Evolutionary conservation across 2,329 filamentous ascomycete species (phyloP).

Genomic region (Thielaviopsis euricoi): DNA sequence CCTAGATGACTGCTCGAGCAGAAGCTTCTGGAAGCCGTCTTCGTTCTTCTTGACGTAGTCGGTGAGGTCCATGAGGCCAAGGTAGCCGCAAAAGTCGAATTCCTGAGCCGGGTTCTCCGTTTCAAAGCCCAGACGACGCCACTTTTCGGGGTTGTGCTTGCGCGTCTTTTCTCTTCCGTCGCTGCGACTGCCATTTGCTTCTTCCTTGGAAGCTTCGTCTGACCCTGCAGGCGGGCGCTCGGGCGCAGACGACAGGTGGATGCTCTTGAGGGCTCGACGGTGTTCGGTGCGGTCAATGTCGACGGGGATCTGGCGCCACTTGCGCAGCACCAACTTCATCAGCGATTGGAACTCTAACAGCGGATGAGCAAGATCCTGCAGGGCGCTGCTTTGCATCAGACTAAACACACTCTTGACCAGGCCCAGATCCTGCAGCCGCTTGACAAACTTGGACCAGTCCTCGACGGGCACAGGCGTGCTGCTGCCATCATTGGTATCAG

Average conservation of each 20-base stretch:
- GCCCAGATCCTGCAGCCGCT: conserved; percentile 78
- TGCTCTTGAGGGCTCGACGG: conserved; percentile 65
- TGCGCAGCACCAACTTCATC: conserved; percentile 71
- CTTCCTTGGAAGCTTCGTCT: conserved; percentile 22
- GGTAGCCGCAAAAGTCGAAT: conserved; percentile 70
- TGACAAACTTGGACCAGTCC: conserved; percentile 94
- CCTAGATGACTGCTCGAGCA: conserved; percentile 73
- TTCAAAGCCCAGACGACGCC: conserved; percentile 82
- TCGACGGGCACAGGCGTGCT: conserved; percentile 28
- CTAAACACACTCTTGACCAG: conserved; percentile 83
- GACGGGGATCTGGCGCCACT: conserved; percentile 74
- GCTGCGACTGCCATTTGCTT: conserved; percentile 13
- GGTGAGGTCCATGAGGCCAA: conserved; percentile 94
- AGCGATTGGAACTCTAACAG: conserved; percentile 84
- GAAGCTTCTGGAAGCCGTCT: conserved; percentile 78
- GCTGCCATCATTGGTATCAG: conserved; percentile 30
- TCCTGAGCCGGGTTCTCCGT: conserved; percentile 75
- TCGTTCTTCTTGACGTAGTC: conserved; percentile 88
- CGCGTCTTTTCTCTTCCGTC: conserved; percentile 42
- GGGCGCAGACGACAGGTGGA: conserved; percentile 69
- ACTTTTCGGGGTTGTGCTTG: conserved; percentile 76
- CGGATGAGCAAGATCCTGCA: conserved; percentile 81
- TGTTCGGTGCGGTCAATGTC: conserved; percentile 82
- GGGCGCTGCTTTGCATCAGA: conserved; percentile 83
- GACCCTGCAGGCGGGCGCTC: conserved; percentile 29